These are phyloP conservation scores for Geotrichum macrosporum DNA, from an alignment of 1,139 yeast genomes.

Conservation along the genomic window DNA sequence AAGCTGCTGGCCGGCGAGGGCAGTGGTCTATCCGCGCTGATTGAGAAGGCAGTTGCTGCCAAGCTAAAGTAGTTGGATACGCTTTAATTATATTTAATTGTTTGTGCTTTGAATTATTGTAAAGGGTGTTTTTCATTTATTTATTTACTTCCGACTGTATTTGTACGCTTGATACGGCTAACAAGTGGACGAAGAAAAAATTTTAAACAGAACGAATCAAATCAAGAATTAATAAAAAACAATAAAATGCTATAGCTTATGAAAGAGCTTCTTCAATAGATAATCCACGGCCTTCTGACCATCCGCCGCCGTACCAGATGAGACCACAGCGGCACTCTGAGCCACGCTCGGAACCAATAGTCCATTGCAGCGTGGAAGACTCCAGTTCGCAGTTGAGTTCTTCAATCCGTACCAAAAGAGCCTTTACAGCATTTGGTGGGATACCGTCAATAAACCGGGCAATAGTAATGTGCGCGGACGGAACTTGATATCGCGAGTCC, in stretches of 20 bases:
- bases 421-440: slow-evolving; percentile 20
- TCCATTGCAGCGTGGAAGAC: slow-evolving; percentile 23
- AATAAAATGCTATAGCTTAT: neutral
- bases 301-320: slow-evolving; percentile 34
- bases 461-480: slow-evolving; percentile 31
- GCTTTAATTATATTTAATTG: too few species aligned
- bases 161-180: too few species aligned
- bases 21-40: slow-evolving; percentile 43
- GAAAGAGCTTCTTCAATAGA: slow-evolving; percentile 4
- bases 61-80: slow-evolving; percentile 42
- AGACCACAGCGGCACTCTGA: slow-evolving; percentile 28
- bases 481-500: slow-evolving; percentile 28
- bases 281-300: slow-evolving; percentile 15
- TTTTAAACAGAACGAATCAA: too few species aligned
- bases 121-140: too few species aligned
- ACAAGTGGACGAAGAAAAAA: too few species aligned
- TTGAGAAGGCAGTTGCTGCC: slow-evolving; percentile 50
- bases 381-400: slow-evolving; percentile 22
- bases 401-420: slow-evolving; percentile 20
- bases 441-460: slow-evolving; percentile 28
- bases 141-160: too few species aligned
- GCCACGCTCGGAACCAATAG: slow-evolving; percentile 25
- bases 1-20: slow-evolving; percentile 35
- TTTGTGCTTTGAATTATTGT: too few species aligned
- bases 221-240: neutral